Base-by-base conservation (phyloP, 306 rosid genomes). In the Arachis hypogaea region DNA sequence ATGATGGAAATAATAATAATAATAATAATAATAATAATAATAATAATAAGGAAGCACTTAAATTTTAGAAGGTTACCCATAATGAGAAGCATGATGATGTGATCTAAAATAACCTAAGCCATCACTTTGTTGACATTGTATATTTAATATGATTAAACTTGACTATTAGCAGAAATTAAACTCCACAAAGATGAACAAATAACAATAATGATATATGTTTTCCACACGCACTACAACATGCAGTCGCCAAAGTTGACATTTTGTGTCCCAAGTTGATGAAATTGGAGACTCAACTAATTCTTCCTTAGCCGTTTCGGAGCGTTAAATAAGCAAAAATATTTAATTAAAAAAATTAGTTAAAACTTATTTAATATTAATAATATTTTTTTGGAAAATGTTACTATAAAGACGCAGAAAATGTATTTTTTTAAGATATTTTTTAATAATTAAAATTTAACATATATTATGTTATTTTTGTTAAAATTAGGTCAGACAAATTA, bases 221-320 rank as follows among this genome's bases (percentile, higher is more conserved):
- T 28, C 29, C 28, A 22, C 28, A 22, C 28, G 28, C 28, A 22
- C 38, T 33, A 33, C 38, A 33, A 33, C 6, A 8, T 38, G 33
- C 7, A 58, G 71, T 60, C 29, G 81, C 75, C 81, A 69, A 60
- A 29, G 36, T 28, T 43, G 81, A 77, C 81, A 60, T 61, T 77
- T 40, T 22, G 63, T 60, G 38, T 33, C 16, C 22, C 61, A 58
- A 66, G 12, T 2, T 50, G 40, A n/a, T 12, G 7, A 54, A 1
- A 18, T n/a, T 54, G 63, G 46, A 55, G 66, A 64, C 3, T 33
- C 4, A 33, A 42, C 14, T 11, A 52, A 51, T 63, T 63, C 38
- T 41, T 56, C 44, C 7, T 10, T 0, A 41, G 42, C 50, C 6
- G 77, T 72, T 47, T 38, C 33, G 2, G n/a, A 18, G 44, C 7